Conservation (phyloP, 768 basidiomycete genomes). For the Sistotremastrum suecicum region DNA sequence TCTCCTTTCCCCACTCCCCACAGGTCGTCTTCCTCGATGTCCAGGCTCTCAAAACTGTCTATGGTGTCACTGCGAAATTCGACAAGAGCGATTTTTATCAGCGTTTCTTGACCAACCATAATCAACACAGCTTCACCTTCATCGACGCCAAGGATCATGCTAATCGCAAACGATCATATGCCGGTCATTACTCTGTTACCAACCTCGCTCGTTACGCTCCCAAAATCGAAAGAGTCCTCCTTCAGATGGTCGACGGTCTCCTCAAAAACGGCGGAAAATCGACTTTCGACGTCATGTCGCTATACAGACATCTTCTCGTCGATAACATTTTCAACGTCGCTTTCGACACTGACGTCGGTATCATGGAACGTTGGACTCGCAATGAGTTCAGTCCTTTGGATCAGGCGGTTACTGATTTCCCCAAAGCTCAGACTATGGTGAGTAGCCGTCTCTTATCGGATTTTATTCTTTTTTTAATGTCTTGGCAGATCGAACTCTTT, state of each 20-base stretch:
- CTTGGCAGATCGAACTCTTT: too few relatives aligned
- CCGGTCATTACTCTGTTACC: constrained; percentile 56
- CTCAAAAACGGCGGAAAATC: constrained; percentile 28
- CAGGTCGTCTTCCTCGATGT: constrained; percentile 59
- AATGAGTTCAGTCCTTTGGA: constrained; percentile 53
- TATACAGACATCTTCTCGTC: constrained; percentile 70
- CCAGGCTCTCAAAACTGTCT: constrained; percentile 53
- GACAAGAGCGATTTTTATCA: constrained; percentile 76
- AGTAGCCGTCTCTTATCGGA: too few relatives aligned
- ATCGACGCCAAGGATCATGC: constrained; percentile 58
- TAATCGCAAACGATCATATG: constrained; percentile 60
- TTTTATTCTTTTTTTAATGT: too few relatives aligned
- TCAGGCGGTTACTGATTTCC: constrained; percentile 67
- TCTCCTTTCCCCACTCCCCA: too few relatives aligned
- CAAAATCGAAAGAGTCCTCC: constrained; percentile 48
- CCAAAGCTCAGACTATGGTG: constrained; percentile 51
- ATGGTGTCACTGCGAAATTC: constrained; percentile 57
- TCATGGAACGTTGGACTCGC: constrained; percentile 53
- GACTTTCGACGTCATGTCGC: constrained; percentile 50
- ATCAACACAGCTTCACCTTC: constrained; percentile 53
- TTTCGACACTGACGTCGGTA: constrained; percentile 59
- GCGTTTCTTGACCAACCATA: constrained; percentile 46
- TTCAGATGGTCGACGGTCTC: constrained; percentile 42
- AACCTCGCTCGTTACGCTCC: constrained; percentile 57
- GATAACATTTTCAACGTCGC: constrained; percentile 56